Evolutionary conservation across 371 early-diverging fungal species (phyloP).

Genomic region (Syncephalastrum monosporum): DNA sequence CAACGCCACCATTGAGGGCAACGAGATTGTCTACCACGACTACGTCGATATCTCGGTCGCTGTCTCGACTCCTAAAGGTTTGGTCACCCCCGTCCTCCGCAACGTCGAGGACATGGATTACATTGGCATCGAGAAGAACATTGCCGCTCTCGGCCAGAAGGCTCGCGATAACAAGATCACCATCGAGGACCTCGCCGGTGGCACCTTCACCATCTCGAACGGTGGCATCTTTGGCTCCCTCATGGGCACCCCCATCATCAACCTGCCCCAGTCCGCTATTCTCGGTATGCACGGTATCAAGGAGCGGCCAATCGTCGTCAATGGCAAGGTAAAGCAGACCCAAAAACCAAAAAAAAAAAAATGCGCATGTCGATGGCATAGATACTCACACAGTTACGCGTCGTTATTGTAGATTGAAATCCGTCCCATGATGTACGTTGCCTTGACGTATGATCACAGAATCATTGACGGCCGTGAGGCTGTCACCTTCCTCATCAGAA

Average conservation of each 20-base stretch:
- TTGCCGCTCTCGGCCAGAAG: conserved; percentile 86
- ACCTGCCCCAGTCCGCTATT: conserved; percentile 96
- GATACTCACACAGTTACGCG: not conserved
- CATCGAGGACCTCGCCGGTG: conserved; percentile 96
- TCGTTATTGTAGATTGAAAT: conserved; percentile 66
- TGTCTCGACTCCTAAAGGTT: conserved; percentile 97
- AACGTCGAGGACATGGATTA: conserved; percentile 86
- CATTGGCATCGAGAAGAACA: conserved; percentile 88
- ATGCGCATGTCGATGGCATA: not conserved
- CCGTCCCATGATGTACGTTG: conserved; percentile 99
- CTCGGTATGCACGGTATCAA: conserved; percentile 98
- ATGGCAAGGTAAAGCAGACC: conserved; percentile 70
- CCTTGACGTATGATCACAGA: conserved; percentile 97
- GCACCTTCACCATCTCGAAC: conserved; percentile 98
- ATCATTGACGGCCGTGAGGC: conserved; percentile 98
- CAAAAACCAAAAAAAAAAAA: not conserved
- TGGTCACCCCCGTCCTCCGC: conserved; percentile 95
- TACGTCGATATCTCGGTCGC: conserved; percentile 95
- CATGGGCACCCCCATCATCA: conserved; percentile 97
- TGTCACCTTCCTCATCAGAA: conserved; percentile 93
- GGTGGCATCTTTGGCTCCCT: conserved; percentile 97
- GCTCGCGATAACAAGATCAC: conserved; percentile 94
- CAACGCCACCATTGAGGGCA: conserved; percentile 90
- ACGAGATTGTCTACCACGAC: conserved; percentile 88
- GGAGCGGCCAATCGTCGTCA: conserved; percentile 91